Evolutionary conservation across 768 basidiomycete species (phyloP), one percentile per base, ranked within the genome.

Genomic region (Candolleomyces efflorescens): DNA sequence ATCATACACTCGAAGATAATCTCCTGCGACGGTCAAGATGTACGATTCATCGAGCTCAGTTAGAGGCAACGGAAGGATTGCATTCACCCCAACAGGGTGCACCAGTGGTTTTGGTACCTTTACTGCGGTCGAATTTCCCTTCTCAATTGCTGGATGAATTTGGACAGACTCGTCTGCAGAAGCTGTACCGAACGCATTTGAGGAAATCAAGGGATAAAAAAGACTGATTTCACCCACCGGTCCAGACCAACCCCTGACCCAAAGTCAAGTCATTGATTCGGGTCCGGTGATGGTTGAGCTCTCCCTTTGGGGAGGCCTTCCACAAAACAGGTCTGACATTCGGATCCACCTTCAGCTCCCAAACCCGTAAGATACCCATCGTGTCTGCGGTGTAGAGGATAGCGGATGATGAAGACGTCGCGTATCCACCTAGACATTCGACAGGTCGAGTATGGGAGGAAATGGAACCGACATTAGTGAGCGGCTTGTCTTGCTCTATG

Each of bases 381-480:
- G 92, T 95, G 70, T 98, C 96, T 6, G 83, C 92, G 0, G 93
- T 92, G 68, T 87, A 91, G 4, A 98, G 71, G 24, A 79, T 73
- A 0, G 74, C 81, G 18, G 75, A 72, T 11, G 66, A 68, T n/a
- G 74, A 75, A 3, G 83, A 81, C 39, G 73, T 62, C 13, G 71
- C 62, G 58, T 77, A 74, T n/a, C 81, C 87, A 39, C 83, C 80
- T 12, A 97, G 69, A 59, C 83, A 84, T 68, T 93, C 92, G 7
- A 98, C 85, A 3, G 96, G 96, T 13, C 96, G 83, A 9, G 85
- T 90, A 70, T 99, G 96, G 0, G 85, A 82, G 3, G 91, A 90
- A 46, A 97, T 80, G 3, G 85, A 87, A 46, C 87, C 87, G 1
- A 85, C 63, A 53, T 82, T 80, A 5, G 64, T 67, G n/a, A 86